Percentiles rank a stretch among this genome's conserved stretches.
phyloP scores from a whole-genome alignment of 805 yeast species.

The Diddensiella transvaalensis region DNA sequence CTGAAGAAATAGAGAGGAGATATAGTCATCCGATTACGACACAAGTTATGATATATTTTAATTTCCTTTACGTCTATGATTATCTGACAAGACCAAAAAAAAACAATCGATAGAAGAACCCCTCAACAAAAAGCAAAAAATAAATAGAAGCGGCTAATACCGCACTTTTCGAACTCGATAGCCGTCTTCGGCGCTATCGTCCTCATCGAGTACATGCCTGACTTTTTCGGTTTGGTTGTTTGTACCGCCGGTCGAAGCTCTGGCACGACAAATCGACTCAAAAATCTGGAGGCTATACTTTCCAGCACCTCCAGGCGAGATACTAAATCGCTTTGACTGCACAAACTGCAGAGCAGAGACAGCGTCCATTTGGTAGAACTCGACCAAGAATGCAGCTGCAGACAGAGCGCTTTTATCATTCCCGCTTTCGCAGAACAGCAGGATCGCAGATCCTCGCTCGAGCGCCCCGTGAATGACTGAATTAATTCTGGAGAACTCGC shows the following conservation, averaged over 20 bases:
- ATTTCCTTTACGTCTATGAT: background rate
- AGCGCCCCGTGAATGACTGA: slow-evolving; percentile 8
- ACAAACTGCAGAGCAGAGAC: slow-evolving; percentile 30
- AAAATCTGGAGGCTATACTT: slow-evolving; percentile 25
- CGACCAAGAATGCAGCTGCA: slow-evolving; percentile 31
- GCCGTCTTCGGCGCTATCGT: slow-evolving; percentile 9
- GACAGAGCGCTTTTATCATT: slow-evolving; percentile 33
- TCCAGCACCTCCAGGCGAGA: slow-evolving; percentile 26
- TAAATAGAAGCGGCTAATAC: background rate
- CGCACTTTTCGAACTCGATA: background rate
- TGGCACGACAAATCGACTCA: slow-evolving; percentile 12
- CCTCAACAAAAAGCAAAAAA: too few relatives aligned
- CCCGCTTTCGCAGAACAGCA: slow-evolving; percentile 35
- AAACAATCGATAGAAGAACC: too few relatives aligned
- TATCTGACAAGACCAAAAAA: too few relatives aligned
- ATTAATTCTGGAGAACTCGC: slow-evolving; percentile 14
- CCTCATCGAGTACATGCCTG: slow-evolving; percentile 8
- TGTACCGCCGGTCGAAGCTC: background rate
- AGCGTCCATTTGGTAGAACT: slow-evolving; percentile 17
- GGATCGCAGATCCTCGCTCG: slow-evolving; percentile 5
- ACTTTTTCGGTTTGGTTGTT: background rate
- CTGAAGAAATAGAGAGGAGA: slow-evolving; percentile 52
- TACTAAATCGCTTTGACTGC: slow-evolving; percentile 29
- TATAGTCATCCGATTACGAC: background rate
- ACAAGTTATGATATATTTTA: background rate